phyloP scores from a whole-genome alignment of 225 moss, liverwort and hornwort species.

The Takakia lepidozioides region DNA sequence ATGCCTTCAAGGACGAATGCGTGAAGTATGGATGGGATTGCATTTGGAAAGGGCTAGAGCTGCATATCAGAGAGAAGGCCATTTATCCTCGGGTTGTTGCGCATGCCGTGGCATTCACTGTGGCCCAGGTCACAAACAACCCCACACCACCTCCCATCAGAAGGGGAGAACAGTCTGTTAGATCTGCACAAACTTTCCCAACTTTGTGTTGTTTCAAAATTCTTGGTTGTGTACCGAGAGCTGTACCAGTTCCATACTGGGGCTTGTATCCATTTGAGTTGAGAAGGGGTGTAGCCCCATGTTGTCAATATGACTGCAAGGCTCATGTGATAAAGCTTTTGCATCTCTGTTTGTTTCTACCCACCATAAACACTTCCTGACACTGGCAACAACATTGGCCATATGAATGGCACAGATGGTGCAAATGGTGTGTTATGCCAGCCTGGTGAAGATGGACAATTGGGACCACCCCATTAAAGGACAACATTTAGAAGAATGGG shows the following conservation, averaged over 20 bases:
- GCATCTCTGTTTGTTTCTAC: too few relatives aligned
- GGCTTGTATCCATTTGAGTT: not conserved
- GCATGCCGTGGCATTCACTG: conserved; percentile 21
- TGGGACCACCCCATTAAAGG: conserved; percentile 37
- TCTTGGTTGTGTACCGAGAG: too few relatives aligned
- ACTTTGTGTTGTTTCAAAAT: too few relatives aligned
- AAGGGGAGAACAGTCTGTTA: too few relatives aligned
- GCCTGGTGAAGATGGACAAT: conserved; percentile 19
- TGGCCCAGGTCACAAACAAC: conserved; percentile 19
- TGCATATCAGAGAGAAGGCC: conserved; percentile 27
- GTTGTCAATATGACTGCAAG: not conserved
- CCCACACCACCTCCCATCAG: too few relatives aligned
- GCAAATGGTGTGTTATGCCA: conserved; percentile 27
- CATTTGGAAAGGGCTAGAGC: conserved; percentile 16
- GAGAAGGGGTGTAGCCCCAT: not conserved
- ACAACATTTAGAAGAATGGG: conserved; percentile 37
- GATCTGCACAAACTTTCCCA: too few relatives aligned
- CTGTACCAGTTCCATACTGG: too few relatives aligned
- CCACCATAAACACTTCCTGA: too few relatives aligned
- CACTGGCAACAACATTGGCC: too few relatives aligned
- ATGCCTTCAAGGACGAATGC: conserved; percentile 11
- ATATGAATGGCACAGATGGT: conserved; percentile 46
- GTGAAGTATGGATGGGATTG: conserved; percentile 9
- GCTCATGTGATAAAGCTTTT: too few relatives aligned
- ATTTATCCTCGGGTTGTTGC: conserved; percentile 37